A percentile compares a stretch with the other conserved stretches of the same genome.
Conservation (phyloP, 1,284 basidiomycete genomes). For the Leccinum holopus region DNA sequence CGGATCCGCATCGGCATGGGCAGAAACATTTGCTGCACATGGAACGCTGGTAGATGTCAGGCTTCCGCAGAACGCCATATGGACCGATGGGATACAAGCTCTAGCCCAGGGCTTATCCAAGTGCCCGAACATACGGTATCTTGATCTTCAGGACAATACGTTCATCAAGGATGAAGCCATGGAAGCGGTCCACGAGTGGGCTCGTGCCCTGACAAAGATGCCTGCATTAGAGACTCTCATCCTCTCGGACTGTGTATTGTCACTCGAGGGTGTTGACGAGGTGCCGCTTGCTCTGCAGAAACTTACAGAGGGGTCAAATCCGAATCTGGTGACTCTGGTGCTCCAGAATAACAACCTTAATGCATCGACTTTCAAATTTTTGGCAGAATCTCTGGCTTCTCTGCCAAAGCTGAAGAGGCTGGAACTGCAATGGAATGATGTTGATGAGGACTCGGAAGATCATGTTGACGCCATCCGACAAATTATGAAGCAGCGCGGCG, state of each 20-base stretch:
- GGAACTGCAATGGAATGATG: conserved; percentile 88
- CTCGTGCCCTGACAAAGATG: conserved; percentile 67
- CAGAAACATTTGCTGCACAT: conserved; percentile 85
- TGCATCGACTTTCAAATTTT: conserved; percentile 60
- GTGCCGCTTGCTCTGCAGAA: conserved; percentile 64
- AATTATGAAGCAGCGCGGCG: conserved; percentile 65
- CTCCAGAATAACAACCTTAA: conserved; percentile 93
- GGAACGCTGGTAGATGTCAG: conserved; percentile 80
- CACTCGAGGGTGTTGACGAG: conserved; percentile 61
- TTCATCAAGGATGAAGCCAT: conserved; percentile 73
- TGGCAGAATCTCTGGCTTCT: conserved; percentile 68
- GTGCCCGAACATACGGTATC: conserved; percentile 67
- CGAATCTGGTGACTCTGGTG: conserved; percentile 71
- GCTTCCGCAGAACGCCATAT: conserved; percentile 97
- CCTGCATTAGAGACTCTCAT: conserved; percentile 79
- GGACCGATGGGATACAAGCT: conserved; percentile 88
- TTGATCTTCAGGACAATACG: conserved; percentile 97
- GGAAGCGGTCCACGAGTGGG: conserved; percentile 64
- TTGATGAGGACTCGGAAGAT: conserved; percentile 78
- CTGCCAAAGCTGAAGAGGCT: conserved; percentile 59
- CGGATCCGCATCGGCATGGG: conserved; percentile 83
- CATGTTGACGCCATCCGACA: conserved; percentile 58
- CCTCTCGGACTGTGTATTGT: conserved; percentile 90
- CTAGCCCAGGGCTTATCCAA: conserved; percentile 76
- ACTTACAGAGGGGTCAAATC: conserved; percentile 72